Base-by-base conservation (phyloP, 208 protist species). In the Entamoeba histolytica region DNA sequence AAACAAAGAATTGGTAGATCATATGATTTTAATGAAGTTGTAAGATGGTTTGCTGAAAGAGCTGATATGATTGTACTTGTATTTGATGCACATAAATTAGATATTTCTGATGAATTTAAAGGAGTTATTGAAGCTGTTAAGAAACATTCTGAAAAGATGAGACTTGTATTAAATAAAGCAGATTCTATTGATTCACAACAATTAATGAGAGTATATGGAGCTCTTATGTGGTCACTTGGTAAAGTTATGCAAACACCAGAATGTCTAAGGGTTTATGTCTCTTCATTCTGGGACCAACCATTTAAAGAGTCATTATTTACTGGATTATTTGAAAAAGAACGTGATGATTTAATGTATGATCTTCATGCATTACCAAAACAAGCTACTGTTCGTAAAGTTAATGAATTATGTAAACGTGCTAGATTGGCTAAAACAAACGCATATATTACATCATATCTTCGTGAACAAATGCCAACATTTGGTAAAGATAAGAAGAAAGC, bases 61-160 rank as follows among this genome's bases (percentile, higher is more conserved):
- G 96, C 97, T 31, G 98, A 99, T 95, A 95, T 98, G 91, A 97
- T 99, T 87, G 96, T 99, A 50, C 95, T 99, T 93, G 94, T 99
- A 49, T 99, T 99, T 95, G 98, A 99, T 94, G 98, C 98, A n/a
- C 97, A 98, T 92, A 99, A 99, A 96, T 96, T 99, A 49, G 98
- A 99, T 94, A 97, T 97, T 49, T 95, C 93, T 15, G 96, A 97
- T 93, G 96, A 97, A 92, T 97, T 97, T 93, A 96, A 95, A 91
- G 49, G 49, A n/a, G 91, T 95, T 12, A 97, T 97, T 92, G 94
- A 96, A 57, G 35, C 12, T 12, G 52, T 96, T 28, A 96, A 95
- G 87, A 95, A 94, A 97, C 94, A 98, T 91, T 31, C 28, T 44
- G 87, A 91, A 19, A 91, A 98, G 95, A 97, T 98, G 51, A 96